phyloP scores from a whole-genome alignment of 148 eudicot species.

The Talinum fruticosum region DNA sequence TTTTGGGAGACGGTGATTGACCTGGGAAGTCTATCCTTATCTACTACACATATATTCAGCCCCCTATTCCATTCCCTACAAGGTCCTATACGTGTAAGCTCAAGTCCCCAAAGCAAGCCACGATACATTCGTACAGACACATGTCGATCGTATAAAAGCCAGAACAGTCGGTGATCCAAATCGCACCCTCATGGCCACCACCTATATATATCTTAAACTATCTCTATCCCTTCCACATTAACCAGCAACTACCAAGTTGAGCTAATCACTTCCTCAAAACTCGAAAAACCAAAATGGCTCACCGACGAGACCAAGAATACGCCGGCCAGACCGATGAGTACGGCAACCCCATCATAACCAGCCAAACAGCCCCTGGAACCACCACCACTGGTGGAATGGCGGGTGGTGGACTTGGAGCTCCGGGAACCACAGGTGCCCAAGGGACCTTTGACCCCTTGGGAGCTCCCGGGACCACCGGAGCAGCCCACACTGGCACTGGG shows the following conservation, averaged over 20 bases:
- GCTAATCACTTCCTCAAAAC: too few relatives aligned
- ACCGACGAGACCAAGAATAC: not conserved
- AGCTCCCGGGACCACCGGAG: conserved; percentile 28
- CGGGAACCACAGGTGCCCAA: conserved; percentile 24
- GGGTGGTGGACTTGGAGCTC: conserved; percentile 20
- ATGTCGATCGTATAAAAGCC: not conserved
- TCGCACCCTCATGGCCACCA: not conserved
- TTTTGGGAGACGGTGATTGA: too few relatives aligned
- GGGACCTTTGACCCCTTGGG: conserved; percentile 20
- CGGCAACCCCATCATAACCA: conserved; percentile 6
- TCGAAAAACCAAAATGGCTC: not conserved
- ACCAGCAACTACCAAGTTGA: not conserved
- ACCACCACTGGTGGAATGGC: not conserved
- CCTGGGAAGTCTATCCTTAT: conserved; percentile 2
- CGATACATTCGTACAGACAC: not conserved
- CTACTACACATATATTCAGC: not conserved
- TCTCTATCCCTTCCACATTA: not conserved
- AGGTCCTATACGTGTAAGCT: not conserved
- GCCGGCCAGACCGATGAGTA: conserved; percentile 14
- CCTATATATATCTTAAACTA: not conserved
- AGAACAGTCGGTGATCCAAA: not conserved
- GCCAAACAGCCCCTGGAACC: not conserved
- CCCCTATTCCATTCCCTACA: not conserved
- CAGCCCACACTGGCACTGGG: conserved; percentile 8
- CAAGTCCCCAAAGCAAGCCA: not conserved